A percentile compares a stretch with the other conserved stretches of the same genome.
Evolutionary conservation across 257 asterid species (phyloP).

Genomic region (Eustoma russellianum): DNA sequence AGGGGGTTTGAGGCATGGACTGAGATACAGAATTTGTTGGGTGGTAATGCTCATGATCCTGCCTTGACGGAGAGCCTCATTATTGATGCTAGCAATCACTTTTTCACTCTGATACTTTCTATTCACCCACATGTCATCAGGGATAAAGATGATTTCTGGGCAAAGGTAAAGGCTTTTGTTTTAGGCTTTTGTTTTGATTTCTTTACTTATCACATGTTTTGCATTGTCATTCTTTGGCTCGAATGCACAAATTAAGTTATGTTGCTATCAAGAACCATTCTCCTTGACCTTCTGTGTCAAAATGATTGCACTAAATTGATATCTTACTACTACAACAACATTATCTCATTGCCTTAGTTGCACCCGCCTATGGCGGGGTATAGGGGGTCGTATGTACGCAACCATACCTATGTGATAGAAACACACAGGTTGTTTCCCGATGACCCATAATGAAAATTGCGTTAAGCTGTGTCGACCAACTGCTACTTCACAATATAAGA

Average conservation of each 20-base stretch:
- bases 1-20: conserved; percentile 95
- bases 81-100: conserved; percentile 88
- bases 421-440: too few relatives aligned
- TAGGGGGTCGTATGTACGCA: too few relatives aligned
- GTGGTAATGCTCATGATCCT: conserved; percentile 31
- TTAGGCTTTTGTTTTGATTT: neutral
- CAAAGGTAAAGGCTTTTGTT: conserved; percentile 71
- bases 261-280: too few relatives aligned
- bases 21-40: conserved; percentile 74
- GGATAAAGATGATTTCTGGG: conserved; percentile 75
- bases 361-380: too few relatives aligned
- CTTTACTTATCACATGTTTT: neutral
- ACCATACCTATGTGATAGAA: too few relatives aligned
- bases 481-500: too few relatives aligned
- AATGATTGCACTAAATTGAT: neutral
- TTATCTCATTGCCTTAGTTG: too few relatives aligned
- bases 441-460: too few relatives aligned
- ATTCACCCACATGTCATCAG: conserved; percentile 79
- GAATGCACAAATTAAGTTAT: neutral
- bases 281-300: too few relatives aligned
- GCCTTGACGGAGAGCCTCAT: conserved; percentile 56
- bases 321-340: too few relatives aligned
- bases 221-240: too few relatives aligned
- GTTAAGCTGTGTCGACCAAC: too few relatives aligned
- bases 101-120: conserved; percentile 93